Evolutionary conservation across 1,284 basidiomycete genomes (phyloP), one percentile per base, ranked within the genome.

Genomic region (Clitocybe nebularis): DNA sequence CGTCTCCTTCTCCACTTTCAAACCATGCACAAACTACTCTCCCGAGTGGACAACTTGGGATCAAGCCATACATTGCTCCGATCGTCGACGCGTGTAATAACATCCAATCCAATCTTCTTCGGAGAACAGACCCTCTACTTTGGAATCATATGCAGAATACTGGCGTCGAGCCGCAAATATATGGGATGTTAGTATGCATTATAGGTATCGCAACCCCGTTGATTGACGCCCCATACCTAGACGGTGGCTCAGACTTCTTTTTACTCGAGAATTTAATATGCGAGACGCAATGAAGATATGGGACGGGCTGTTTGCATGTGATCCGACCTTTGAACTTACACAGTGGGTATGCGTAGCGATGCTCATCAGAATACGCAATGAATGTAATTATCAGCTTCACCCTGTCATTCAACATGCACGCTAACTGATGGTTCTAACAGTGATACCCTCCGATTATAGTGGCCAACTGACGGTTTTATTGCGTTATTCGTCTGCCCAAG

Each of bases 111-210:
- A 74, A 72, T 26, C 66, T 88, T 22, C 70, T 95, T 16, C 79
- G 81, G 55, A 72, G 72, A n/a, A 79, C 89, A 26, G 93, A 97
- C 60, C 89, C 89, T n/a, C 64, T 80, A 32, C 66, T 96, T 16
- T 87, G 82, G 74, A 76, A 79, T 48, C 72, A 76, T 30, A 72
- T 96, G 65, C 82, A 89, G 51, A 75, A 72, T 22, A 76, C 82
- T 24, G 87, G 86, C 2, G 84, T 96, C 33, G 93, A 97, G 61
- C 90, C 93, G 4, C 93, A 96, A 61, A 87, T 96, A 35, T 97
- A 92, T 67, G 91, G 90, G 44, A 93, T 96, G 87, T 93, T n/a
- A n/a, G n/a, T n/a, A 63, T 62, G 86, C 60, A 37, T 49, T 35
- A 19, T 37, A 43, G 22, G 20, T 47, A 39, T 17, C n/a, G 33